phyloP scores from a whole-genome alignment of 208 protist species.

The Leishmania mexicana region DNA sequence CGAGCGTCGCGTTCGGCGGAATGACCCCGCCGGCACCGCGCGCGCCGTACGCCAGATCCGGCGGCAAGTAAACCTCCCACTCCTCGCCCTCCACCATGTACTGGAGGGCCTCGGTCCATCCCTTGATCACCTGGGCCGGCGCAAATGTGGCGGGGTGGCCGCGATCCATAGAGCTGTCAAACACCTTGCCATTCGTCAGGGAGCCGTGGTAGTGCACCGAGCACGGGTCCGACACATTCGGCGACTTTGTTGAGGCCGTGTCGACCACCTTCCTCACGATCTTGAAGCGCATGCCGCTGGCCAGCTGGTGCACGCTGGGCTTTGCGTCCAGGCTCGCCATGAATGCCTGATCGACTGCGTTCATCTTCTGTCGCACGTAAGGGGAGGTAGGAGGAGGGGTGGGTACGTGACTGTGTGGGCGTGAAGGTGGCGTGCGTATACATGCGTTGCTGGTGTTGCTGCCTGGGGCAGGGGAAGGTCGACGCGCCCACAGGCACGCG shows the following conservation, averaged over 20 bases:
- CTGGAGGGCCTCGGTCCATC: slow-evolving; percentile 88
- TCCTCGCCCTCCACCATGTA: slow-evolving; percentile 85
- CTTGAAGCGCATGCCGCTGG: slow-evolving; percentile 82
- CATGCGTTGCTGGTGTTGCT: background rate
- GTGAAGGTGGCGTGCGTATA: background rate
- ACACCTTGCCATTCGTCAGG: slow-evolving; percentile 70
- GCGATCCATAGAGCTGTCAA: slow-evolving; percentile 82
- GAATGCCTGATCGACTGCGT: slow-evolving; percentile 43
- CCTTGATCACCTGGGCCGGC: slow-evolving; percentile 78
- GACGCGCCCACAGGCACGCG: background rate
- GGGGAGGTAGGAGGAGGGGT: background rate
- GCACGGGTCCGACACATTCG: slow-evolving; percentile 59
- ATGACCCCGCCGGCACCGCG: slow-evolving; percentile 64
- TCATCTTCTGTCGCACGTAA: slow-evolving; percentile 15
- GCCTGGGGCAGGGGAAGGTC: background rate
- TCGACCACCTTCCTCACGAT: slow-evolving; percentile 50
- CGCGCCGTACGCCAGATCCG: slow-evolving; percentile 75
- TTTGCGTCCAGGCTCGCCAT: slow-evolving; percentile 40
- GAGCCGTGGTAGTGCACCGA: slow-evolving; percentile 82
- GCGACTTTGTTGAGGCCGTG: slow-evolving; percentile 33
- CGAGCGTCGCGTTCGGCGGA: slow-evolving; percentile 62
- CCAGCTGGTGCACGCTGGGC: slow-evolving; percentile 60
- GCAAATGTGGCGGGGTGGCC: slow-evolving; percentile 63
- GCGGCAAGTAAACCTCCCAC: slow-evolving; percentile 84
- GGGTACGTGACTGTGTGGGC: background rate